Conservation (phyloP, 345 rosid genomes). For the Brassica incana region DNA sequence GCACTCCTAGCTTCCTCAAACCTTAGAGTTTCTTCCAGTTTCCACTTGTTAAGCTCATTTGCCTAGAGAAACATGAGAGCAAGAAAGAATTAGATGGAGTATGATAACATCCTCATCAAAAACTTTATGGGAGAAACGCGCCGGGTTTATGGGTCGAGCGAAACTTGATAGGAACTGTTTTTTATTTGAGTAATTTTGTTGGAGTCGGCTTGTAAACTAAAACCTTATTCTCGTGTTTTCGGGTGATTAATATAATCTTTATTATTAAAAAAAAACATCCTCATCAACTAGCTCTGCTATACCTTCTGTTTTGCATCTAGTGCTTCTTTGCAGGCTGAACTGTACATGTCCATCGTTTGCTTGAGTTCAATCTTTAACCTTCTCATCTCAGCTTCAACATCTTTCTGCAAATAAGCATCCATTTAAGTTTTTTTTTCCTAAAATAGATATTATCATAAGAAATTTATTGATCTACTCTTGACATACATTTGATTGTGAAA, state of each 20-base stretch:
- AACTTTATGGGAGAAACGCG: too few species aligned
- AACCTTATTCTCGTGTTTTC: too few species aligned
- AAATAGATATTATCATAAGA: not conserved
- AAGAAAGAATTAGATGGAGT: not conserved
- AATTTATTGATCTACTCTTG: not conserved
- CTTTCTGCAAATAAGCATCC: conserved; percentile 47
- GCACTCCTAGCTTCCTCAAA: conserved; percentile 71
- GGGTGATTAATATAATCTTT: too few species aligned
- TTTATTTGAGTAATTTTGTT: too few species aligned
- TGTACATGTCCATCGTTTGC: conserved; percentile 92
- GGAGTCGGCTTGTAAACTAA: too few species aligned
- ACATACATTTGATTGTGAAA: conserved; percentile 45
- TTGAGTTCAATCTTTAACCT: conserved; percentile 80
- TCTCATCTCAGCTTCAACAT: conserved; percentile 82
- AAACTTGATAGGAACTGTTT: too few species aligned
- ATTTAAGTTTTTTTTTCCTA: too few species aligned
- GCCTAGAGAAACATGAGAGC: conserved; percentile 48
- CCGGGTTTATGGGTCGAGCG: too few species aligned
- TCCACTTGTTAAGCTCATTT: conserved; percentile 65
- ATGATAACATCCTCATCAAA: not conserved
- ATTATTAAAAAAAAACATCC: not conserved
- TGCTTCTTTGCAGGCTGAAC: conserved; percentile 91
- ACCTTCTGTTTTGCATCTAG: conserved; percentile 74
- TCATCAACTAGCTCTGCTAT: conserved; percentile 30
- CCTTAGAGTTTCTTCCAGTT: conserved; percentile 64